phyloP scores from a whole-genome alignment of 2,329 filamentous ascomycete genomes.

The Beauveria rudraprayagi region DNA sequence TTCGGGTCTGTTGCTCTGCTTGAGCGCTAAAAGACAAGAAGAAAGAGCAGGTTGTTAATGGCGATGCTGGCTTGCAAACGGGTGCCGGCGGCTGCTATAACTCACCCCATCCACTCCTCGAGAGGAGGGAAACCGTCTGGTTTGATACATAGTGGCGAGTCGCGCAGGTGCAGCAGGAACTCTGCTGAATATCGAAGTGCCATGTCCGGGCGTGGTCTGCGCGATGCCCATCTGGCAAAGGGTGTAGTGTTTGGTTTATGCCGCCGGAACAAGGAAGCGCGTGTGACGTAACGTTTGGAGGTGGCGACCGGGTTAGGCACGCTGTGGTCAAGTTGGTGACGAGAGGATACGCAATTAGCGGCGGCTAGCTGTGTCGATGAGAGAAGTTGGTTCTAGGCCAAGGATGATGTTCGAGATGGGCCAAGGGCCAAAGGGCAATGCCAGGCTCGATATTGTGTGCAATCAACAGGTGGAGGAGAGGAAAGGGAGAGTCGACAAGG shows the following conservation, averaged over 20 bases:
- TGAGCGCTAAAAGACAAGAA: conserved; percentile 28
- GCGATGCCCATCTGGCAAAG: conserved; percentile 29
- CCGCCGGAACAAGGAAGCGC: background rate
- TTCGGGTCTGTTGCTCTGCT: conserved; percentile 37
- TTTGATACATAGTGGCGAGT: conserved; percentile 76
- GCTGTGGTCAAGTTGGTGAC: background rate
- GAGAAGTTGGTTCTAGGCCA: background rate
- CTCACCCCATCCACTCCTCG: conserved; percentile 96
- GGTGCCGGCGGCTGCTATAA: conserved; percentile 13
- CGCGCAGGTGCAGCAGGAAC: conserved; percentile 64
- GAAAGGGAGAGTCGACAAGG: conserved; percentile 4
- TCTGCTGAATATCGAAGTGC: conserved; percentile 65
- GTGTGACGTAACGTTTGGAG: conserved; percentile 1
- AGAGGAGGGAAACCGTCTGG: conserved; percentile 71
- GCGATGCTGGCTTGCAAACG: background rate
- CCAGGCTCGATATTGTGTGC: background rate
- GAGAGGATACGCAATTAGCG: background rate
- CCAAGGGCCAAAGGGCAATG: background rate
- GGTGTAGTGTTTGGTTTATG: background rate
- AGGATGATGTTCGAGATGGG: background rate
- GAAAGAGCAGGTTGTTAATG: conserved; percentile 5
- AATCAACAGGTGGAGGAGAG: background rate
- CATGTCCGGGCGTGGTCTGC: conserved; percentile 33
- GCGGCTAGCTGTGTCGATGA: background rate
- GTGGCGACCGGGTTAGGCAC: background rate